Base-by-base conservation (phyloP, 306 rosid genomes). In the Trifolium dubium region DNA sequence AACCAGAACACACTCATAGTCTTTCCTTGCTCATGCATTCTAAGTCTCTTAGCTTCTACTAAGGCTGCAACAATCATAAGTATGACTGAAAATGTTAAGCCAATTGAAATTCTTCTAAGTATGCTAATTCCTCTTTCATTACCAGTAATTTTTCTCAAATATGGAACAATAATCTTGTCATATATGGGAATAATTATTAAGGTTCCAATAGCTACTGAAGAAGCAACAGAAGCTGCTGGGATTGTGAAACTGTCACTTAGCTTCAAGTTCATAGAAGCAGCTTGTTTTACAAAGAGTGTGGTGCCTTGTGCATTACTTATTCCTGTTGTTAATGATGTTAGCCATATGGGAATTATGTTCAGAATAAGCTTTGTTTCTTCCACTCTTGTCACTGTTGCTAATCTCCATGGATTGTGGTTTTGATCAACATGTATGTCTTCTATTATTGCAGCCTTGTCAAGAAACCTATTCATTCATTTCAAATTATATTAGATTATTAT, bases 401-500 rank as follows among this genome's bases (percentile, higher is more conserved):
- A 31, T 72, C 89, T 86, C 89, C 89, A 86, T 10, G 87, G 82
- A 58, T 75, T 78, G 7, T 59, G 46, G 14, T 71, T 74, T 54
- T 75, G 77, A 46, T 55, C 82, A 9, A 2, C 39, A 18, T 31
- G 6, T 40, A 62, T 79, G 12, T 84, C 88, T 77, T 86, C 90
- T 6, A 81, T 39, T 65, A 82, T 81, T 28, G 90, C 86, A 67
- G 90, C 90, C 80, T 81, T 84, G 88, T 86, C 88, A 31, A 86
- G 86, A 77, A 82, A 79, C 79, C 90, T 86, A 49, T 62, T 10
- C 28, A 73, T 30, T 29, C 47, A 69, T 69, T 31, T 39, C 69
- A 64, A 64, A 30, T 39, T 17, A 39, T 40, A 64, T 64, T 39
- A 64, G 14, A 23, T 29, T 46, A 51, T 51, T 17, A 5, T 51